Evolutionary conservation across 805 yeast genomes (phyloP).

Genomic region (Candida stauntonica): DNA sequence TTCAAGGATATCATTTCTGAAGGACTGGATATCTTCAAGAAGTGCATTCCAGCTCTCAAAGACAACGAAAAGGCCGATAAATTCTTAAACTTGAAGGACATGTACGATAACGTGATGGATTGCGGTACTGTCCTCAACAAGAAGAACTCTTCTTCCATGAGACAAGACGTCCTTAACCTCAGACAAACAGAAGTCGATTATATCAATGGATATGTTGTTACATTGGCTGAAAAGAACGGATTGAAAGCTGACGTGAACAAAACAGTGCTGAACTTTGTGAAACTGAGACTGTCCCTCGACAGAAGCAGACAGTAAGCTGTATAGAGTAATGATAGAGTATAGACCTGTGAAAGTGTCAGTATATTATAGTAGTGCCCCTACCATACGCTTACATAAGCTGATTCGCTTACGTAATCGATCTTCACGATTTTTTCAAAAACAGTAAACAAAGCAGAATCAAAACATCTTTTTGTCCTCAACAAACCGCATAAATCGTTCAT

Average conservation of each 20-base stretch:
- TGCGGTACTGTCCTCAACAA: constrained; percentile 45
- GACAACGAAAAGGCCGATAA: constrained; percentile 20
- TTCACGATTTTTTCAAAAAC: too few species aligned
- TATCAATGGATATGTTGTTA: constrained; percentile 76
- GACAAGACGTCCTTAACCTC: constrained; percentile 48
- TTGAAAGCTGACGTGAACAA: constrained; percentile 30
- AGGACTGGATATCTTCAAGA: constrained; percentile 28
- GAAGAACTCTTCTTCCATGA: constrained; percentile 49
- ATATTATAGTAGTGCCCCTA: too few species aligned
- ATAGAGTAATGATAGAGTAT: not conserved
- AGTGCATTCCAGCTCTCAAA: constrained; percentile 29
- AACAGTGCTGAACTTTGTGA: constrained; percentile 32
- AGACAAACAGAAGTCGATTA: constrained; percentile 73
- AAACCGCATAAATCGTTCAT: too few species aligned
- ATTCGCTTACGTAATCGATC: too few species aligned
- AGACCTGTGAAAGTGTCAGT: too few species aligned
- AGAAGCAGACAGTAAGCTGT: constrained; percentile 11
- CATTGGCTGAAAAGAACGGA: constrained; percentile 44
- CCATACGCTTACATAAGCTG: too few species aligned
- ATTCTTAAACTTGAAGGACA: constrained; percentile 28
- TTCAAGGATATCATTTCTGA: constrained; percentile 34
- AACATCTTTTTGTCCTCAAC: too few species aligned
- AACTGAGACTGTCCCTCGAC: constrained; percentile 27
- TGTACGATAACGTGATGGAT: constrained; percentile 34
- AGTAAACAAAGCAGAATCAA: too few species aligned